These are phyloP conservation scores for Candida schatavii DNA, from an alignment of 805 yeast genomes.

Conservation along the genomic window DNA sequence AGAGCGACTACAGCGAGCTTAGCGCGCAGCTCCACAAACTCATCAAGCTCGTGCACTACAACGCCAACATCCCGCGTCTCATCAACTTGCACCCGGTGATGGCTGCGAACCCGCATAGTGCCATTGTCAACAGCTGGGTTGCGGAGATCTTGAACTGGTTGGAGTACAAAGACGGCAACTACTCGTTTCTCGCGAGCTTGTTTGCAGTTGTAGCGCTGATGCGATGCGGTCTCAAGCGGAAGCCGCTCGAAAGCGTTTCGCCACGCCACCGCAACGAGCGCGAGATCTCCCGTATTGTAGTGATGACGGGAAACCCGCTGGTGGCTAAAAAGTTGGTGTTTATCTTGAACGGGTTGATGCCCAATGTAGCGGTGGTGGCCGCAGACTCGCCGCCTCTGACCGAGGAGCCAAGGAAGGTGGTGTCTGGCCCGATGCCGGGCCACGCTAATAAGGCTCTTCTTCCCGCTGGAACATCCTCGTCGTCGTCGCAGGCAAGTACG, in stretches of 20 bases:
- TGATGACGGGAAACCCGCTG: slow-evolving; percentile 58
- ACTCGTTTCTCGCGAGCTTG: slow-evolving; percentile 43
- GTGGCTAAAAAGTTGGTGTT: slow-evolving; percentile 59
- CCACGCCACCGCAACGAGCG: slow-evolving; percentile 8
- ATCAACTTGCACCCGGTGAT: slow-evolving; percentile 40
- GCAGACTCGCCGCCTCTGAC: not conserved
- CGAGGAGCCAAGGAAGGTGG: not conserved
- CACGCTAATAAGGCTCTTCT: not conserved
- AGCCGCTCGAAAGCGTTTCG: slow-evolving; percentile 27
- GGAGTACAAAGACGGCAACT: slow-evolving; percentile 48
- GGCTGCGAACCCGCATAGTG: slow-evolving; percentile 20
- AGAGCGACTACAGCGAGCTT: slow-evolving; percentile 41
- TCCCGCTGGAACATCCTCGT: not conserved
- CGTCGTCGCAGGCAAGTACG: no score
- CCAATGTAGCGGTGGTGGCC: slow-evolving; percentile 19
- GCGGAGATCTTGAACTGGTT: slow-evolving; percentile 52
- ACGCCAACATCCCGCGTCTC: slow-evolving; percentile 46
- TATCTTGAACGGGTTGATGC: slow-evolving; percentile 49
- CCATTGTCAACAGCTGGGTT: slow-evolving; percentile 49
- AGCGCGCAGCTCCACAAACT: slow-evolving; percentile 33
- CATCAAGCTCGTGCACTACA: slow-evolving; percentile 35
- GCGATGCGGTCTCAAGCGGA: slow-evolving; percentile 29
- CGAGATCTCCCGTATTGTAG: slow-evolving; percentile 47
- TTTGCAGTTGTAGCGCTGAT: slow-evolving; percentile 45
- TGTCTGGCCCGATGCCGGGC: not conserved